Conservation (phyloP, 306 rosid species). For the Gastrolobium villosum region DNA sequence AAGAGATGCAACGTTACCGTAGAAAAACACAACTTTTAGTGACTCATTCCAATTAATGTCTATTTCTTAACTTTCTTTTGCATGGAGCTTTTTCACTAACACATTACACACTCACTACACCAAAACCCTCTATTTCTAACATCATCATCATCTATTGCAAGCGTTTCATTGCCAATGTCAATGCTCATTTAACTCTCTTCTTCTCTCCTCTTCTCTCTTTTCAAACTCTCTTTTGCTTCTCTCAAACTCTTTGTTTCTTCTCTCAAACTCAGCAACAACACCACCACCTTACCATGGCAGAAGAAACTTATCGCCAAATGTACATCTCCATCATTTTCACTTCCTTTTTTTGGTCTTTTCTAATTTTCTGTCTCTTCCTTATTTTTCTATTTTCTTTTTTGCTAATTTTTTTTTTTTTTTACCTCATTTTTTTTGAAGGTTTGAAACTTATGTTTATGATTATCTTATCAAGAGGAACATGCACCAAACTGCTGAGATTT, state of each 20-base stretch:
- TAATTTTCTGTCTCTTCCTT: not conserved
- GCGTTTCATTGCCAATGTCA: constrained; percentile 7
- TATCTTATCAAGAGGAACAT: constrained; percentile 41
- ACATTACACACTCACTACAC: not conserved
- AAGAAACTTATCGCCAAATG: not conserved
- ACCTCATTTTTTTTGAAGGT: not conserved
- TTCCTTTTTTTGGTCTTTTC: not conserved
- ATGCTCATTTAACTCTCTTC: constrained; percentile 6
- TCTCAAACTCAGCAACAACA: too few species aligned
- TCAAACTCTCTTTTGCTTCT: too few species aligned
- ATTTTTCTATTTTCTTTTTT: too few species aligned
- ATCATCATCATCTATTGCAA: not conserved
- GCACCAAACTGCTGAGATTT: constrained; percentile 45
- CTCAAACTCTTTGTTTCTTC: too few species aligned
- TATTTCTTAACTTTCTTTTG: not conserved
- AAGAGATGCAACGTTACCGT: not conserved
- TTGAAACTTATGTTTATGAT: constrained; percentile 45
- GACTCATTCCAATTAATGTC: not conserved
- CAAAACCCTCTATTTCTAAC: not conserved
- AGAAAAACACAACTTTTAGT: not conserved
- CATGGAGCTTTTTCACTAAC: not conserved
- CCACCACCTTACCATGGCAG: too few species aligned
- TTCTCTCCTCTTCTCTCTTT: too few species aligned
- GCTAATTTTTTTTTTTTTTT: not conserved
- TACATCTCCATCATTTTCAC: not conserved